phyloP scores from a whole-genome alignment of 768 basidiomycete genomes.

The Coprinopsis cinerea region DNA sequence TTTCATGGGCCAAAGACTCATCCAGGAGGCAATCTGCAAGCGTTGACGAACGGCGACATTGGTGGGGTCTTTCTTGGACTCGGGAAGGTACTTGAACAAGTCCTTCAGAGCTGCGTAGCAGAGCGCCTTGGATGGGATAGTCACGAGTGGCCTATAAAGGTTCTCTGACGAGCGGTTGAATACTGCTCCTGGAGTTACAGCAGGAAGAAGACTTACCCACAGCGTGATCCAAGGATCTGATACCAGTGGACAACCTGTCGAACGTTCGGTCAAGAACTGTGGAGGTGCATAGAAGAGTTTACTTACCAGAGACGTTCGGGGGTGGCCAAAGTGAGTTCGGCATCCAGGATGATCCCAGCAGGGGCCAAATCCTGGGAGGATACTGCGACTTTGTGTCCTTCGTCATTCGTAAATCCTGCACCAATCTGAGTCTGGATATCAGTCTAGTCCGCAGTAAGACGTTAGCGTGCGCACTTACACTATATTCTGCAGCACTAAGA shows the following conservation, averaged over 20 bases:
- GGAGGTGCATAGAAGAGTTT: slow-evolving; percentile 5
- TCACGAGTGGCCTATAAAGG: slow-evolving; percentile 51
- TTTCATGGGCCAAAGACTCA: slow-evolving; percentile 69
- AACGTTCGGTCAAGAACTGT: background rate
- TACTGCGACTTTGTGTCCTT: slow-evolving; percentile 59
- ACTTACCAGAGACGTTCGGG: slow-evolving; percentile 69
- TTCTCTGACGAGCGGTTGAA: slow-evolving; percentile 35
- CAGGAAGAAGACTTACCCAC: slow-evolving; percentile 44
- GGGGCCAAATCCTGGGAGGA: slow-evolving; percentile 54
- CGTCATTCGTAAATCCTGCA: slow-evolving; percentile 68
- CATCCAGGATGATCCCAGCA: slow-evolving; percentile 71
- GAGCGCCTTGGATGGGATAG: slow-evolving; percentile 56
- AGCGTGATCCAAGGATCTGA: slow-evolving; percentile 75
- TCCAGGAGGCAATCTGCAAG: slow-evolving; percentile 72
- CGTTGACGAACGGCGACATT: slow-evolving; percentile 58
- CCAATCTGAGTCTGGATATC: no score
- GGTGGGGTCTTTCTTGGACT: slow-evolving; percentile 52
- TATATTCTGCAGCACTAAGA: slow-evolving; percentile 73
- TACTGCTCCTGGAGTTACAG: background rate
- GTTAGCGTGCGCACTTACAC: no score
- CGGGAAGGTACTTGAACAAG: slow-evolving; percentile 68
- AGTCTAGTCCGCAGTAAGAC: no score
- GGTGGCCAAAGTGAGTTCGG: slow-evolving; percentile 64
- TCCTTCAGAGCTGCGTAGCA: slow-evolving; percentile 64
- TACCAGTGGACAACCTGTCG: slow-evolving; percentile 70